Evolutionary conservation across 2,329 filamentous ascomycete genomes (phyloP).

Genomic region (Botryosphaeria dothidea): DNA sequence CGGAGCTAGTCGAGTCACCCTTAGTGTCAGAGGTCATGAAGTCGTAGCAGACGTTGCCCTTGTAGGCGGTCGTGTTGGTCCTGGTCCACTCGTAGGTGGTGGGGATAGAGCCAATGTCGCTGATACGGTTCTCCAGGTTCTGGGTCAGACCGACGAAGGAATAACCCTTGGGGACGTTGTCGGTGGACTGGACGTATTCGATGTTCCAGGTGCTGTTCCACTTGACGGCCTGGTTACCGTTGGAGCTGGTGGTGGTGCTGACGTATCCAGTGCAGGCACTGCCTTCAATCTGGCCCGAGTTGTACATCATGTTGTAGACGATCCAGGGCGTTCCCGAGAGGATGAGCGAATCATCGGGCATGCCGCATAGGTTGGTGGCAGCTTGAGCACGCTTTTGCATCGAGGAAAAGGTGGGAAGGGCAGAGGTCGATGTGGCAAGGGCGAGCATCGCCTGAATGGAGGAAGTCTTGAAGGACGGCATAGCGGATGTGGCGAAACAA

Average conservation of each 20-base stretch:
- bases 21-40: slow-evolving; percentile 48
- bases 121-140: slow-evolving; percentile 43
- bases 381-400: slow-evolving; percentile 19
- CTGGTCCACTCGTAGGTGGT: slow-evolving; percentile 42
- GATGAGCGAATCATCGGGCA: slow-evolving; percentile 24
- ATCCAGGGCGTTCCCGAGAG: slow-evolving; percentile 46
- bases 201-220: slow-evolving; percentile 45
- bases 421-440: slow-evolving; percentile 19
- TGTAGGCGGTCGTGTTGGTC: slow-evolving; percentile 1
- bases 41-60: slow-evolving; percentile 45
- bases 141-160: slow-evolving; percentile 48
- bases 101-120: slow-evolving; percentile 42
- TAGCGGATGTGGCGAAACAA: background rate
- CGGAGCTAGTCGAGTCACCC: slow-evolving; percentile 43
- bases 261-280: slow-evolving; percentile 44
- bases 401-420: slow-evolving; percentile 17
- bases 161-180: slow-evolving; percentile 47
- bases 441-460: slow-evolving; percentile 19
- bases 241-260: slow-evolving; percentile 28
- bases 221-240: slow-evolving; percentile 37
- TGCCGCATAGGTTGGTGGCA: slow-evolving; percentile 20
- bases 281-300: slow-evolving; percentile 40
- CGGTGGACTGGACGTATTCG: slow-evolving; percentile 33
- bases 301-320: slow-evolving; percentile 50
- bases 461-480: slow-evolving; percentile 12